Evolutionary conservation across 108 stramenopile species (phyloP).

Genomic region (Cylindrotheca closterium): DNA sequence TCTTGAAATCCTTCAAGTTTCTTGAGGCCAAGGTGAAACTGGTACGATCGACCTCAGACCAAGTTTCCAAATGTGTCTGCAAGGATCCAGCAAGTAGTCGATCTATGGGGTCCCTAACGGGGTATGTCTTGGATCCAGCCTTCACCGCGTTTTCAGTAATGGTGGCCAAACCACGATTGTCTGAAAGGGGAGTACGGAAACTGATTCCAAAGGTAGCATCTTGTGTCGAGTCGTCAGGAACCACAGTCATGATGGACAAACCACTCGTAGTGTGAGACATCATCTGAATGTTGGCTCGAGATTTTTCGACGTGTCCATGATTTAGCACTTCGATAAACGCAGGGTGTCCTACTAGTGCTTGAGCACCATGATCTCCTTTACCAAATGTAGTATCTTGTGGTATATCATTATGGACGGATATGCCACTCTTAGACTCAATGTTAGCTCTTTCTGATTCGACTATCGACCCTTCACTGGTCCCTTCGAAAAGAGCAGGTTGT

Average conservation of each 20-base stretch:
- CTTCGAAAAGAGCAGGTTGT: no score
- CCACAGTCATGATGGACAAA: conserved; percentile 71
- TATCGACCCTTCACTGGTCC: no score
- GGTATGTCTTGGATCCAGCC: conserved; percentile 87
- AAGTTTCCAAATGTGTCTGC: conserved; percentile 93
- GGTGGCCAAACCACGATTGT: conserved; percentile 87
- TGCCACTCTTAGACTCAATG: no score
- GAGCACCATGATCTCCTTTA: no score
- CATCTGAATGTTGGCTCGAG: not conserved
- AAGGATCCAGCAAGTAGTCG: conserved; percentile 87
- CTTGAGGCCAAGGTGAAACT: conserved; percentile 84
- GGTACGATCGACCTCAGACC: conserved; percentile 95
- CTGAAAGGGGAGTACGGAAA: conserved; percentile 86
- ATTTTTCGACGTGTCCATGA: no score
- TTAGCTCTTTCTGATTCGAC: no score
- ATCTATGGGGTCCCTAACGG: conserved; percentile 92
- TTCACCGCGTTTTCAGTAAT: conserved; percentile 92
- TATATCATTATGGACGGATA: no score
- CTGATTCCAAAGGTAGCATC: conserved; percentile 96
- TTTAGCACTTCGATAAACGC: no score
- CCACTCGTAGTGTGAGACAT: conserved; percentile 62
- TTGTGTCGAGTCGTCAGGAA: conserved; percentile 69
- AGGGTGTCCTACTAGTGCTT: no score
- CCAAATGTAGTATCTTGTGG: no score
- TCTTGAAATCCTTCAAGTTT: conserved; percentile 83